Evolutionary conservation across 495 filamentous ascomycete species (phyloP).

Genomic region (Penicillium turbatum): DNA sequence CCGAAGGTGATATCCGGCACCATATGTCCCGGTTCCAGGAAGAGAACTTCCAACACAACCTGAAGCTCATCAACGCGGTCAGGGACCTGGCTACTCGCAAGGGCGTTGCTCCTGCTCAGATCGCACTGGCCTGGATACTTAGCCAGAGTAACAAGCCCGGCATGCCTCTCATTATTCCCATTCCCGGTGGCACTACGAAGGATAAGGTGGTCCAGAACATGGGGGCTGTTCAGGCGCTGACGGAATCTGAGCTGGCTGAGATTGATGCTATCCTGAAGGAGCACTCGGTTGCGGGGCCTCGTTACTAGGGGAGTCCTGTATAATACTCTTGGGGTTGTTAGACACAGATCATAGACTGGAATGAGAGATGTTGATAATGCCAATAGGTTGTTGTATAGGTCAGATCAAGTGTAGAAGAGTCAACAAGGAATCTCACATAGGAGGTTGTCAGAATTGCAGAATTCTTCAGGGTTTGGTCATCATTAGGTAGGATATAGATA

Average conservation of each 20-base stretch:
- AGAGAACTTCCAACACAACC: conserved; percentile 67
- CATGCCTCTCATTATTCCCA: conserved; percentile 71
- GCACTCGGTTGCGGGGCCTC: conserved; percentile 34
- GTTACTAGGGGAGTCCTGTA: conserved; percentile 25
- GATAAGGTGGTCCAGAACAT: conserved; percentile 47
- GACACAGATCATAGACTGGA: not conserved
- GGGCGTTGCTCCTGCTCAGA: conserved; percentile 66
- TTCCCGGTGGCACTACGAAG: conserved; percentile 62
- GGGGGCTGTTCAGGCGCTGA: conserved; percentile 31
- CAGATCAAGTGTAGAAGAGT: conserved; percentile 58
- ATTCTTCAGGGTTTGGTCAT: conserved; percentile 50
- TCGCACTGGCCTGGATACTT: conserved; percentile 72
- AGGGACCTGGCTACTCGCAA: conserved; percentile 64
- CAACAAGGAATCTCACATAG: conserved; percentile 47
- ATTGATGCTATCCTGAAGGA: conserved; percentile 42
- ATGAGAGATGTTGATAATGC: not conserved
- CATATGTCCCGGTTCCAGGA: conserved; percentile 60
- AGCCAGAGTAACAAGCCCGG: conserved; percentile 53
- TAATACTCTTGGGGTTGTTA: conserved; percentile 3
- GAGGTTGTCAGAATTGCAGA: conserved; percentile 57
- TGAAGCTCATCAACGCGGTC: conserved; percentile 64
- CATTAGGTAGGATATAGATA: conserved; percentile 10
- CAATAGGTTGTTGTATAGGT: conserved; percentile 16
- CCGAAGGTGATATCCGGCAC: conserved; percentile 52
- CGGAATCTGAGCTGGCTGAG: conserved; percentile 43